Evolutionary conservation across 129 eudicot species (phyloP).

Genomic region (Flaveria robusta): DNA sequence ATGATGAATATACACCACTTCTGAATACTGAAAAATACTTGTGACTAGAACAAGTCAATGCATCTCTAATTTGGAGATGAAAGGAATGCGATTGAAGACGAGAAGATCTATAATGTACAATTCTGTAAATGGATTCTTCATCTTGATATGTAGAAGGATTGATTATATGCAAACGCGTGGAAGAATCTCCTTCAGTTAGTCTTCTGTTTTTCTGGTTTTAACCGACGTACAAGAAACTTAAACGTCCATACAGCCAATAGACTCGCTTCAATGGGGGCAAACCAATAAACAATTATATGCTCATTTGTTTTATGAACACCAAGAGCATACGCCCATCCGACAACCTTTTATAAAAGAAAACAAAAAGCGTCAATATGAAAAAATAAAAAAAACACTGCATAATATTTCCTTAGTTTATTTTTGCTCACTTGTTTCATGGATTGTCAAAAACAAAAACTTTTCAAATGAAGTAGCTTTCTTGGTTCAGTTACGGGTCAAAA

Average conservation of each 20-base stretch:
- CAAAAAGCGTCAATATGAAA: conserved; percentile 6
- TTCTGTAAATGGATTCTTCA: conserved; percentile 12
- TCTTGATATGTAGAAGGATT: neutral
- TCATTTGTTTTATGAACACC: conserved; percentile 62
- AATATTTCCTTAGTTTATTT: neutral
- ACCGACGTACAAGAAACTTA: conserved; percentile 36
- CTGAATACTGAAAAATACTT: conserved; percentile 8
- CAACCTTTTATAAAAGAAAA: conserved; percentile 39
- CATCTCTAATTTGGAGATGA: conserved; percentile 10
- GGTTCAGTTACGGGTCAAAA: neutral
- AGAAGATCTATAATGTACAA: conserved; percentile 23
- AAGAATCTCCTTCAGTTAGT: conserved; percentile 30
- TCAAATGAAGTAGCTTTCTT: neutral
- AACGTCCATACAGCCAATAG: conserved; percentile 64
- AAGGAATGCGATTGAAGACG: neutral
- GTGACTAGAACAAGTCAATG: conserved; percentile 17
- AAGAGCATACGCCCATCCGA: conserved; percentile 87
- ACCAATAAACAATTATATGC: conserved; percentile 82
- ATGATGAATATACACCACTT: neutral
- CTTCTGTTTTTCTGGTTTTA: conserved; percentile 41
- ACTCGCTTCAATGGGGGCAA: conserved; percentile 78
- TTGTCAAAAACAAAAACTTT: neutral
- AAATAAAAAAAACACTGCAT: conserved; percentile 4
- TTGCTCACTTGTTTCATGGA: neutral
- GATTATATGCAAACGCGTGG: neutral